Evolutionary conservation across 2,329 filamentous ascomycete genomes (phyloP), one percentile per base, ranked within the genome.

Genomic region (Amesomyces nigricolor): DNA sequence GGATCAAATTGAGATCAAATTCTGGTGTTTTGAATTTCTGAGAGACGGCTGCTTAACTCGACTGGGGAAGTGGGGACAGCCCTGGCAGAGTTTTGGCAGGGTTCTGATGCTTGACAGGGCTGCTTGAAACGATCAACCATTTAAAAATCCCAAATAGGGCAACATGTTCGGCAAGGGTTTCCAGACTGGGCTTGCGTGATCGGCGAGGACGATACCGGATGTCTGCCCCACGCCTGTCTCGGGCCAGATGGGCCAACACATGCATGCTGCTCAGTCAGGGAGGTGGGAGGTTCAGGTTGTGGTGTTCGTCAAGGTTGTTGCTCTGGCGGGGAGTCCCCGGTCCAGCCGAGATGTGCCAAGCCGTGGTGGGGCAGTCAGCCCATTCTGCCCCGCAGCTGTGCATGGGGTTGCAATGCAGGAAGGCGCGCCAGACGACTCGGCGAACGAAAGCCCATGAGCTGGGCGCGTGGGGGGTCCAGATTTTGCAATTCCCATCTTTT

Each of bases 381-480:
- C 47, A 49, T 14, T 5, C 19, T 32, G 26, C 29, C 47, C 51
- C 47, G 46, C 51, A 5, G 30, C 13, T 16, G 39, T 43, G 54
- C 48, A 52, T 55, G 30, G 42, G 47, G 51, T 57, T 54, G 42
- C 54, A 57, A 14, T 50, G 53, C 50, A 53, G 54, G 35, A 37
- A 47, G 50, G 46, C 40, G 42, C 50, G 45, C 22, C 45, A 2
- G 40, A 30, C 29, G 37, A 37, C 51, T 51, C 51, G 51, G 50
- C 47, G n/a, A 46, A 46, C 29, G 30, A 47, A 53, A 51, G 53
- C 26, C 45, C 51, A 51, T 54, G 47, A 30, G 37, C 38, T 19
- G 35, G 30, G 51, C 19, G 47, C 51, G 55, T 54, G 59, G 54
- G 60, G 60, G 60, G 44, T 44, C 50, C 30, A 47, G 26, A 51